These are phyloP conservation scores for Blastomyces silverae DNA, from an alignment of 2,329 filamentous ascomycete species.

Conservation along the genomic window DNA sequence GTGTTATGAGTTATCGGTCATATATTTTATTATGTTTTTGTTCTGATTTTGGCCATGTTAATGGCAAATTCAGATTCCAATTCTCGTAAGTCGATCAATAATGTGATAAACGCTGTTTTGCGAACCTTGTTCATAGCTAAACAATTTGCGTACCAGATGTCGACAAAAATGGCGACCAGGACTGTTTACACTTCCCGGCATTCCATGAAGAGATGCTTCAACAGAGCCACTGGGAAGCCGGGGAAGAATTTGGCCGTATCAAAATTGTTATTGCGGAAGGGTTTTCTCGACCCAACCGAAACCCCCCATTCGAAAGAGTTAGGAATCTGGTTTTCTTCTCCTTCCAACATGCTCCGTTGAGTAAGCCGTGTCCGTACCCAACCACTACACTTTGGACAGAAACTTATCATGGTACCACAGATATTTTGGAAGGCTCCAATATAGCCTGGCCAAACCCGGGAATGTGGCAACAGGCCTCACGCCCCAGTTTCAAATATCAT, in stretches of 20 bases:
- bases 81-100: conserved; percentile 29
- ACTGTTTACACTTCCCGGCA: conserved; percentile 61
- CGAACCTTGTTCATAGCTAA: conserved; percentile 18
- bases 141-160: conserved; percentile 27
- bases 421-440: conserved; percentile 62
- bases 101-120: conserved; percentile 28
- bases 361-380: conserved; percentile 43
- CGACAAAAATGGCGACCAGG: conserved; percentile 53
- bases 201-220: conserved; percentile 64
- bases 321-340: conserved; percentile 72
- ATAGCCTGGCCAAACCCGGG: conserved; percentile 73
- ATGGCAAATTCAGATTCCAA: conserved; percentile 29
- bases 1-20: not conserved
- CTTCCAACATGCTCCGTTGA: conserved; percentile 74
- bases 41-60: not conserved
- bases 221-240: conserved; percentile 64
- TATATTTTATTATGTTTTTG: not conserved
- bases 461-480: conserved; percentile 56
- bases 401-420: conserved; percentile 37
- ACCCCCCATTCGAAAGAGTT: conserved; percentile 55
- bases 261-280: conserved; percentile 70
- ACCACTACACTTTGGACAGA: conserved; percentile 3
- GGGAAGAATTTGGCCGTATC: conserved; percentile 66
- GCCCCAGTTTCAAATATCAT: conserved; percentile 34
- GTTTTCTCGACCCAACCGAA: conserved; percentile 48